Percentiles rank a stretch among this genome's conserved stretches.
Evolutionary conservation across 2,329 filamentous ascomycete species (phyloP).

Genomic region (Phialophora expanda): DNA sequence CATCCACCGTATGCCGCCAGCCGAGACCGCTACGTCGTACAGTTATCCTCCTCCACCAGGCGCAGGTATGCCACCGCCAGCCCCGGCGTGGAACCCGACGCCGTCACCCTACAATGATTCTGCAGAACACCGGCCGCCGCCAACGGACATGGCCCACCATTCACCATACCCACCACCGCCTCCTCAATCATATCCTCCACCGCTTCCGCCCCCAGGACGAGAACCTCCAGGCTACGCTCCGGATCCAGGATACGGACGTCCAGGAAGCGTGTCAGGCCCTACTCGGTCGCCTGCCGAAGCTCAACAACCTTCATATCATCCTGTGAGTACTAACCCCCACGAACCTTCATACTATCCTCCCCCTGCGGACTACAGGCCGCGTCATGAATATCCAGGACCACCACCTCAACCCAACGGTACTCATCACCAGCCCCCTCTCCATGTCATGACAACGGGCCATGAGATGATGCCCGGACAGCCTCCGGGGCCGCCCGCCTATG

Average conservation of each 20-base stretch:
- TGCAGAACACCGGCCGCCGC: conserved; percentile 36
- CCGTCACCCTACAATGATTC: conserved; percentile 39
- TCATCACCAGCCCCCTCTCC: conserved; percentile 35
- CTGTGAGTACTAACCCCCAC: conserved; percentile 34
- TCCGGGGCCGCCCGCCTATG: conserved; percentile 30
- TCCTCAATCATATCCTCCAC: conserved; percentile 31
- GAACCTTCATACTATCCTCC: conserved; percentile 37
- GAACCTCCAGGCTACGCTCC: conserved; percentile 36
- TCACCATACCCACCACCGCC: conserved; percentile 27
- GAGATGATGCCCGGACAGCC: conserved; percentile 39
- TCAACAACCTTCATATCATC: conserved; percentile 36
- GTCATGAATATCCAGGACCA: conserved; percentile 36
- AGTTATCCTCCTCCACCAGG: conserved; percentile 34
- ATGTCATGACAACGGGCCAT: conserved; percentile 36
- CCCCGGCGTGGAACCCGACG: conserved; percentile 36
- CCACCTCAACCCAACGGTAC: conserved; percentile 36
- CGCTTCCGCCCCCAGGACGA: conserved; percentile 30
- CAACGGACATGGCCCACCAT: conserved; percentile 32
- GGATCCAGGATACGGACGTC: conserved; percentile 38
- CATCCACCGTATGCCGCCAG: conserved; percentile 37
- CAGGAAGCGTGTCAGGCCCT: conserved; percentile 37
- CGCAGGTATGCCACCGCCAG: conserved; percentile 35
- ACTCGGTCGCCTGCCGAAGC: conserved; percentile 38
- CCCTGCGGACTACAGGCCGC: conserved; percentile 35
- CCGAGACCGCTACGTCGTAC: conserved; percentile 39